Percentiles rank a stretch among this genome's conserved stretches.
Conservation (phyloP, 1,284 basidiomycete species). For the Ustilago loliicola region DNA sequence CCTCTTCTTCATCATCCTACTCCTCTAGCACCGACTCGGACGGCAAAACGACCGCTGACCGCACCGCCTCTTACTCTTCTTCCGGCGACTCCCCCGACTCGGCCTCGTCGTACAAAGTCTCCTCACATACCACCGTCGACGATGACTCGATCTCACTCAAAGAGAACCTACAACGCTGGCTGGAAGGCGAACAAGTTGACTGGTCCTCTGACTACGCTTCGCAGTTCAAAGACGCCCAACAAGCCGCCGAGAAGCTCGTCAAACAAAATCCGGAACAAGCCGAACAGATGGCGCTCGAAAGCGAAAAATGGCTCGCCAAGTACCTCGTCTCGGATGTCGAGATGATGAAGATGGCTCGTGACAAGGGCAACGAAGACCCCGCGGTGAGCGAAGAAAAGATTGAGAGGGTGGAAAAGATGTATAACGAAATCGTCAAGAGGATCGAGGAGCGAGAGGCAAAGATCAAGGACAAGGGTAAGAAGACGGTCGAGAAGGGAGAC, state of each 20-base stretch:
- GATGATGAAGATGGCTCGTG: conserved; percentile 47
- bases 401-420: conserved; percentile 45
- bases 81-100: conserved; percentile 23
- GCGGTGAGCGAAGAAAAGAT: conserved; percentile 42
- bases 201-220: conserved; percentile 51
- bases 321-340: conserved; percentile 56
- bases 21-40: conserved; percentile 40
- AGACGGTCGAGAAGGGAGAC: neutral
- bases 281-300: conserved; percentile 53
- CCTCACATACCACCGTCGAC: conserved; percentile 14
- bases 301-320: conserved; percentile 59
- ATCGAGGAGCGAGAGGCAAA: conserved; percentile 35
- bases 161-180: conserved; percentile 55
- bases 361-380: conserved; percentile 36
- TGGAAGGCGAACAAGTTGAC: conserved; percentile 57
- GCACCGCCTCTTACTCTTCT: conserved; percentile 36
- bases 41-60: conserved; percentile 34
- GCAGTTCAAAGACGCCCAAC: conserved; percentile 53
- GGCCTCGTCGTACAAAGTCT: conserved; percentile 36
- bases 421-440: conserved; percentile 36
- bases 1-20: conserved; percentile 36
- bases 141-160: conserved; percentile 41
- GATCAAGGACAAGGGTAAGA: conserved; percentile 9
- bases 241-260: conserved; percentile 49
- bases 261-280: conserved; percentile 52